Conservation (phyloP, 1,139 yeast species). For the Geotrichum histeridarum region DNA sequence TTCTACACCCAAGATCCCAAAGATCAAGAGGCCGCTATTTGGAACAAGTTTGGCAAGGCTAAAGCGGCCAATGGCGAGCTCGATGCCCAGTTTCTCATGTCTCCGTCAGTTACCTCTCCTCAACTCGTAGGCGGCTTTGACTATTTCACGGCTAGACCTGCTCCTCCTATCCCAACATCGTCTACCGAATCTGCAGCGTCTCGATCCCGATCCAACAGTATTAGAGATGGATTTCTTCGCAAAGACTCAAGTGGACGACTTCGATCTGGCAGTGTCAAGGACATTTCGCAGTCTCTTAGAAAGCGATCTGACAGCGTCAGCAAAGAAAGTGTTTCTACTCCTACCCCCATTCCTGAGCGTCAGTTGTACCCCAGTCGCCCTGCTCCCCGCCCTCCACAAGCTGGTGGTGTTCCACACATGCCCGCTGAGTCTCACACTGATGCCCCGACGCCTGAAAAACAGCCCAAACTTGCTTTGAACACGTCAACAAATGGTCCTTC, state of each 20-base stretch:
- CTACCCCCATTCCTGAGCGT: slow-evolving; percentile 15
- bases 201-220: slow-evolving; percentile 16
- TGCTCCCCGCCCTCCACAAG: slow-evolving; percentile 52
- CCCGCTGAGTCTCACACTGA: slow-evolving; percentile 1
- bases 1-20: slow-evolving; percentile 66
- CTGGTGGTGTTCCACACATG: background rate
- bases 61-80: slow-evolving; percentile 33
- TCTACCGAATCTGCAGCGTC: background rate
- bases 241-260: slow-evolving; percentile 17
- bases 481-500: background rate
- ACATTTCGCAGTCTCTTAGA: slow-evolving; percentile 15
- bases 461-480: slow-evolving; percentile 13
- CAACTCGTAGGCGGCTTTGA: background rate
- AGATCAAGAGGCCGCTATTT: slow-evolving; percentile 62
- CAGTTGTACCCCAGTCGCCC: slow-evolving; percentile 61
- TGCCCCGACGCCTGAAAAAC: slow-evolving; percentile 3
- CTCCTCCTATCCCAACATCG: slow-evolving; percentile 15
- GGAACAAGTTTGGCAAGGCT: slow-evolving; percentile 61
- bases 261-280: slow-evolving; percentile 19
- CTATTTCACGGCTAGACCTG: slow-evolving; percentile 15
- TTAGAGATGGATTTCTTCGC: slow-evolving; percentile 16
- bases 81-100: slow-evolving; percentile 1
- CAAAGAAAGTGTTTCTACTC: slow-evolving; percentile 15
- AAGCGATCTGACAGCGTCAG: slow-evolving; percentile 17
- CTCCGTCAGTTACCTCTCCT: slow-evolving; percentile 10